Evolutionary conservation across 2,329 filamentous ascomycete species (phyloP), one percentile per base, ranked within the genome.

Genomic region (Metarhizium guizhouense): DNA sequence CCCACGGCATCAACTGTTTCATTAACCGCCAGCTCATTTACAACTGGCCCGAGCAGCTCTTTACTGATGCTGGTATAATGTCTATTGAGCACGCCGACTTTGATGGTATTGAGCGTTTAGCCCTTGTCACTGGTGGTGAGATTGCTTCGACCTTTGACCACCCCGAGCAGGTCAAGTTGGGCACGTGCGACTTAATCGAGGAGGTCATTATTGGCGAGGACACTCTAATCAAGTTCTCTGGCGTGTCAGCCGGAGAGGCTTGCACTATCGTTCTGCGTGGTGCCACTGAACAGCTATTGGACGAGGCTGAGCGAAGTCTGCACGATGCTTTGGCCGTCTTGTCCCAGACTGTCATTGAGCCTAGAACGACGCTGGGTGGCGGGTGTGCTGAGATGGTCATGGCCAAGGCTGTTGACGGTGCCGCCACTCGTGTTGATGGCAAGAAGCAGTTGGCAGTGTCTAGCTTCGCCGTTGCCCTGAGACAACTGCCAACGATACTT

Each of bases 21-120:
- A 96, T 99, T 74, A 99, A 99, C 82, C 82, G 94, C 64, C 94
- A 99, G 73, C 84, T 99, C 61, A 99, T 99, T 76, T 99, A 99
- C 82, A 99, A 99, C 81, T 99, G 94, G 94, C 94, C 94, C 6
- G 94, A 99, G 75, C 94, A 99, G 76, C 86, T 99, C 50, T 99
- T 99, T 69, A 91, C 93, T 40, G 94, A 99, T 71, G 93, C 92
- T 7, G 94, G 94, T 59, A 97, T 99, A 74, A 89, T 95, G 80
- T 96, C 91, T 32, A 99, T 99, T 64, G 94, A 99, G 77, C 94
- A 99, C 72, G 94, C 94, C 62, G 94, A 99, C 75, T 99, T 99
- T 68, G 94, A 99, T 69, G 94, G 94, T 61, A 95, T 99, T 62
- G 94, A 99, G 79, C 84, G 94, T 47, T 75, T 99, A 64, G 93